These are phyloP conservation scores for Cicer cuneatum DNA, from an alignment of 306 rosid genomes.

Conservation along the genomic window DNA sequence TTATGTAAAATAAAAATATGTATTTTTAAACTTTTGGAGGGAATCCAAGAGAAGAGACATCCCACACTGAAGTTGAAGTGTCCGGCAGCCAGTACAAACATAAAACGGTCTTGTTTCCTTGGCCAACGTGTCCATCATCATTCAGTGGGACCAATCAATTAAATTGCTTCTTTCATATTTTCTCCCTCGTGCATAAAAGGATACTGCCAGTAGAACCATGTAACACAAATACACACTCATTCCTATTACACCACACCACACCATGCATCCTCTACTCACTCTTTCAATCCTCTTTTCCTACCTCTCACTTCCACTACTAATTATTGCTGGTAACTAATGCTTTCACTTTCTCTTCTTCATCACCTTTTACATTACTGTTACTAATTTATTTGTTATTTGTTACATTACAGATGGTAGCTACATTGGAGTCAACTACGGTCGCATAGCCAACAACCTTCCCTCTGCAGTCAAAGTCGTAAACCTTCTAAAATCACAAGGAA, in stretches of 20 bases:
- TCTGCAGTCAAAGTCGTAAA: conserved; percentile 65
- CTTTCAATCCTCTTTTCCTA: conserved; percentile 27
- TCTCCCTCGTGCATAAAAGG: conserved; percentile 24
- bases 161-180: not conserved
- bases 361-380: not conserved
- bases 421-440: conserved; percentile 85
- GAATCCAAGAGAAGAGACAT: not conserved
- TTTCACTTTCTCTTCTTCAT: not conserved
- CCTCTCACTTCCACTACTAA: conserved; percentile 20
- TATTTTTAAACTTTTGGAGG: too few species aligned
- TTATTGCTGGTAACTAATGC: not conserved
- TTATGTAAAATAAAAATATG: too few species aligned
- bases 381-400: not conserved
- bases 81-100: conserved; percentile 19
- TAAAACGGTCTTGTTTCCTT: conserved; percentile 38
- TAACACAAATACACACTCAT: not conserved
- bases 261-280: conserved; percentile 45
- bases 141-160: conserved; percentile 21
- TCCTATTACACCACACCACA: not conserved
- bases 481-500: conserved; percentile 68
- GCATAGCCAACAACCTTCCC: conserved; percentile 79
- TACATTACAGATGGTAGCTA: conserved; percentile 61
- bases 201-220: too few species aligned
- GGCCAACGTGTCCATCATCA: conserved; percentile 7
- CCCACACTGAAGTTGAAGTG: not conserved